phyloP scores from a whole-genome alignment of 164 flowering plant genomes.

The Berberis thunbergii region DNA sequence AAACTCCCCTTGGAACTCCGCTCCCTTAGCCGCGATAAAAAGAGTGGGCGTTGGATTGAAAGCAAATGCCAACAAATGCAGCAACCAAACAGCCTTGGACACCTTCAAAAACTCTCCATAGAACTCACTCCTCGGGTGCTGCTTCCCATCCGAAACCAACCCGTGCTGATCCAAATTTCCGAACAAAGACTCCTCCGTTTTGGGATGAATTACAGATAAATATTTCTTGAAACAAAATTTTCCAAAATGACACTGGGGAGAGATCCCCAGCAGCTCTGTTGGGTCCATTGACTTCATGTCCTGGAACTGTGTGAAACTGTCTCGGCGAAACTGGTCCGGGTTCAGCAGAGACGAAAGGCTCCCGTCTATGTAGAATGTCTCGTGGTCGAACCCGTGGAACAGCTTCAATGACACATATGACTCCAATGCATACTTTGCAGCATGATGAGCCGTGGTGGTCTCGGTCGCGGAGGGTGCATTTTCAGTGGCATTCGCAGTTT shows the following conservation, averaged over 20 bases:
- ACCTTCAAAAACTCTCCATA: constrained; percentile 60
- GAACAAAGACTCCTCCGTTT: constrained; percentile 92
- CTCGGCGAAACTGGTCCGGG: constrained; percentile 70
- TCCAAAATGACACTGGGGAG: constrained; percentile 71
- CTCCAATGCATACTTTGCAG: constrained; percentile 77
- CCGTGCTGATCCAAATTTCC: constrained; percentile 69
- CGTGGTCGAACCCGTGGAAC: constrained; percentile 91
- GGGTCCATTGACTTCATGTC: constrained; percentile 94
- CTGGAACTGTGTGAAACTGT: constrained; percentile 68
- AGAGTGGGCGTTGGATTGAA: constrained; percentile 66
- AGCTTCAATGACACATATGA: constrained; percentile 67
- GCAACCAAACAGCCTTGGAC: constrained; percentile 85
- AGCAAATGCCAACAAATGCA: constrained; percentile 84
- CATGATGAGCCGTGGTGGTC: constrained; percentile 35
- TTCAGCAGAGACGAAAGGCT: constrained; percentile 73
- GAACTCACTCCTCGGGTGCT: constrained; percentile 72
- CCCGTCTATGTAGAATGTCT: constrained; percentile 92
- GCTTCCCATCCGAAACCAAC: constrained; percentile 44
- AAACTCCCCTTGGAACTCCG: constrained; percentile 67
- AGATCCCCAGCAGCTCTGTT: constrained; percentile 65
- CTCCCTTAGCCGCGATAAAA: constrained; percentile 73
- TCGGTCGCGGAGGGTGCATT: constrained; percentile 11
- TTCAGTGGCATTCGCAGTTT: constrained; percentile 12
- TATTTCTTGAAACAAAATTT: constrained; percentile 73
- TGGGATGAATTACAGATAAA: constrained; percentile 67